phyloP scores from a whole-genome alignment of 1,139 yeast species.

The Pichia sp. region DNA sequence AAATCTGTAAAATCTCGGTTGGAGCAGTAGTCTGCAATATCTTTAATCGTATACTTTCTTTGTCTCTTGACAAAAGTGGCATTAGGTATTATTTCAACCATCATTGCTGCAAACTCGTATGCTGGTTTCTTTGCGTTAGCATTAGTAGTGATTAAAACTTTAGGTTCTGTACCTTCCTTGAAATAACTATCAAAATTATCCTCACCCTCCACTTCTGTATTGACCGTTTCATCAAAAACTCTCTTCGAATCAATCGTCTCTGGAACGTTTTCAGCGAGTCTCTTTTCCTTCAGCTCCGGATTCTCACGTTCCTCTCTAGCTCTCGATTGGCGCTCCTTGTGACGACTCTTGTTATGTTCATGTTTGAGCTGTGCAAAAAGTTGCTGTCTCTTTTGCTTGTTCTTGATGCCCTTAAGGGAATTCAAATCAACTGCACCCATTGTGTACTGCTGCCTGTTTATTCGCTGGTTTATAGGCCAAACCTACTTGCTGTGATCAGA shows the following conservation, averaged over 20 bases:
- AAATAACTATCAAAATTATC: constrained; percentile 73
- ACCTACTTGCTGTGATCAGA: too few relatives aligned
- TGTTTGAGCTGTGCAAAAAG: constrained; percentile 68
- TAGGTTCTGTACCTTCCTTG: constrained; percentile 52
- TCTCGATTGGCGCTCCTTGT: constrained; percentile 64
- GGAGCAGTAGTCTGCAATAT: constrained; percentile 74
- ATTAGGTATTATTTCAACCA: constrained; percentile 80
- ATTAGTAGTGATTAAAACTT: constrained; percentile 82
- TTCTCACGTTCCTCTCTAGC: constrained; percentile 79
- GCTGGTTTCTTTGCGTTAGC: constrained; percentile 82
- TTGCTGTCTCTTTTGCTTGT: constrained; percentile 75
- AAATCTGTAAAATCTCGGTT: constrained; percentile 84
- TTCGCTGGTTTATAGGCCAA: too few relatives aligned
- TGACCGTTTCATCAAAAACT: constrained; percentile 84
- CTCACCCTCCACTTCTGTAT: constrained; percentile 67
- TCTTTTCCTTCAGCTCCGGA: constrained; percentile 73
- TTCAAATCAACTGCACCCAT: constrained; percentile 25
- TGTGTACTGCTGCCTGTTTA: too few relatives aligned
- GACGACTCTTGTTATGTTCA: constrained; percentile 70
- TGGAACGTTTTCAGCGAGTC: constrained; percentile 75
- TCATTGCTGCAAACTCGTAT: constrained; percentile 81
- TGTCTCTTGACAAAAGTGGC: constrained; percentile 84
- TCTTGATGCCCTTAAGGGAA: constrained; percentile 39
- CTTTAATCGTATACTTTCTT: constrained; percentile 73
- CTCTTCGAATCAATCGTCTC: constrained; percentile 85